Evolutionary conservation across 1,284 basidiomycete species (phyloP).

Genomic region (Phaffia rhodozyma): DNA sequence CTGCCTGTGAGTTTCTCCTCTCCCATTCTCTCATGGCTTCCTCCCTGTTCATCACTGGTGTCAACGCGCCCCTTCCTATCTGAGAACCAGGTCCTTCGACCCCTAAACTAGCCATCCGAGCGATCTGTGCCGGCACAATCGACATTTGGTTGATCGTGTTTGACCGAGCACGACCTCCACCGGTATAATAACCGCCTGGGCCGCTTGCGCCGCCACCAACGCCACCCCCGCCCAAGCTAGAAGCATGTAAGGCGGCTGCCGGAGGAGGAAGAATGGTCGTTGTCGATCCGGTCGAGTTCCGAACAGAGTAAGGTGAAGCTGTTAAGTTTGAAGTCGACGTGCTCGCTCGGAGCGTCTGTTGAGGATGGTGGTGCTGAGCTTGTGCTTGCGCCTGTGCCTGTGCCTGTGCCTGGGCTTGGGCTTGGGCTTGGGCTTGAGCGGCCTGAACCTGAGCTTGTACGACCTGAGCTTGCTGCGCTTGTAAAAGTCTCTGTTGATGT

Average conservation of each 20-base stretch:
- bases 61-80: constrained; percentile 57
- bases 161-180: constrained; percentile 52
- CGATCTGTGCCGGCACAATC: constrained; percentile 78
- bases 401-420: constrained; percentile 32
- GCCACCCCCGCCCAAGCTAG: not conserved
- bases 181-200: constrained; percentile 52
- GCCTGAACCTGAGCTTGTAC: constrained; percentile 32
- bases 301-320: constrained; percentile 9
- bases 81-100: constrained; percentile 62
- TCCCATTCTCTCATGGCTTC: constrained; percentile 86
- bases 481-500: constrained; percentile 9
- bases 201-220: not conserved
- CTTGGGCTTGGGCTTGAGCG: constrained; percentile 18
- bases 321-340: not conserved
- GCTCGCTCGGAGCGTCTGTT: constrained; percentile 7
- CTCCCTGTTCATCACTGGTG: constrained; percentile 77
- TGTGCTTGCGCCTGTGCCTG: constrained; percentile 22
- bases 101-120: constrained; percentile 67
- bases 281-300: constrained; percentile 20
- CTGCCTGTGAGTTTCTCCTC: constrained; percentile 45
- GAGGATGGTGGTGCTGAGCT: constrained; percentile 3
- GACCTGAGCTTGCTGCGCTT: constrained; percentile 24
- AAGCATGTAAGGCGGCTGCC: constrained; percentile 7
- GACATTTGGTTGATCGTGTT: constrained; percentile 82
- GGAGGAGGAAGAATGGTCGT: constrained; percentile 29